A percentile compares a stretch with the other conserved stretches of the same genome.
These are phyloP conservation scores for Trametes hirsuta DNA, from an alignment of 1,284 basidiomycete genomes.

Conservation along the genomic window DNA sequence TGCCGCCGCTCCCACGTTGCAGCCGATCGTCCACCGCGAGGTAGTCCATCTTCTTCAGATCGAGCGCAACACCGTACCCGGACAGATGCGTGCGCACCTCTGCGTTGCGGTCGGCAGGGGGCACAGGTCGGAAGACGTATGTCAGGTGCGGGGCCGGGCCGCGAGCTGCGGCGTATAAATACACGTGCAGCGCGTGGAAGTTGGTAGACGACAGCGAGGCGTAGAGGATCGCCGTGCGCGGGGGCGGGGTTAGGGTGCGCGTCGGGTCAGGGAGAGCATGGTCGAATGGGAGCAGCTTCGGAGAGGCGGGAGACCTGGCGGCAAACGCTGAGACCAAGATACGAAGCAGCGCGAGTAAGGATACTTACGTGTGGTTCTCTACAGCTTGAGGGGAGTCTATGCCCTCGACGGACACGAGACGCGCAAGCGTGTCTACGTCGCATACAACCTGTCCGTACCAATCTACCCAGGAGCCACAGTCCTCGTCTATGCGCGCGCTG, in stretches of 20 bases:
- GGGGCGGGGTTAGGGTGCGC: constrained; percentile 44
- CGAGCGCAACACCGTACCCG: constrained; percentile 91
- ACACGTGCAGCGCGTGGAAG: constrained; percentile 68
- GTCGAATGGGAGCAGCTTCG: constrained; percentile 69
- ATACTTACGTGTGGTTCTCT: constrained; percentile 31
- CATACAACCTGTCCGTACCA: constrained; percentile 84
- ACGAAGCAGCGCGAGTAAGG: neutral
- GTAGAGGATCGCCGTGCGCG: constrained; percentile 74
- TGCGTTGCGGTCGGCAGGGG: constrained; percentile 38
- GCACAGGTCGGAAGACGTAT: constrained; percentile 76
- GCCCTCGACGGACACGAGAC: constrained; percentile 58
- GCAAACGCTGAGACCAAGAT: neutral
- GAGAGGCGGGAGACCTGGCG: constrained; percentile 28
- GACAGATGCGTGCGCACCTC: constrained; percentile 56
- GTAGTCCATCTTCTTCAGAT: constrained; percentile 98
- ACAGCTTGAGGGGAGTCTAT: constrained; percentile 45
- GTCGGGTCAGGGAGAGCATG: constrained; percentile 60
- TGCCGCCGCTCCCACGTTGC: constrained; percentile 16
- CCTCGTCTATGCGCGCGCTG: constrained; percentile 23
- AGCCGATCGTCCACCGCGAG: constrained; percentile 88
- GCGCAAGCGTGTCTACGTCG: constrained; percentile 63
- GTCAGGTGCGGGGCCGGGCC: constrained; percentile 54
- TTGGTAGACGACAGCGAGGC: constrained; percentile 61
- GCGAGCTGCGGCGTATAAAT: constrained; percentile 57
- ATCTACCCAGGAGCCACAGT: constrained; percentile 85